Evolutionary conservation across 768 basidiomycete genomes (phyloP), one percentile per base, ranked within the genome.

Genomic region (Leccinum ochraceum): DNA sequence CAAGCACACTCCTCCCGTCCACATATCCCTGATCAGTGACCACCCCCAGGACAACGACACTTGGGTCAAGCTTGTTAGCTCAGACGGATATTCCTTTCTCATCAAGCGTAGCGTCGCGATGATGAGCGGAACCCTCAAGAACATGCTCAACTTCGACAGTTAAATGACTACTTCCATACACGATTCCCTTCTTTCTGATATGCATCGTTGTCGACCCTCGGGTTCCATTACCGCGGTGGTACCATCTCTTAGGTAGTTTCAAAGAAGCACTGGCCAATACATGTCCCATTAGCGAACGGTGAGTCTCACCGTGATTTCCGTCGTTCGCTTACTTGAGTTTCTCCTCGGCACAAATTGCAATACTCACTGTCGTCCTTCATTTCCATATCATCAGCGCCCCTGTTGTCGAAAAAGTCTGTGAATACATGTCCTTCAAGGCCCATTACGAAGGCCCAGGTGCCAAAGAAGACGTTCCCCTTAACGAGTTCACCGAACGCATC

Each of bases 371-470:
- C 32, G 13, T 4, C 10, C 1, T 20, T 54, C 52, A 24, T 56
- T 60, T 60, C 50, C 55, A 32, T 42, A 5, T 32, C 9, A 5
- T 1, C 63, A 86, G 86, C 32, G 86, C 80, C 9, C 82, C 89
- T 26, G 87, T 96, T 37, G 84, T 92, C 2, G 92, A 95, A 75
- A 95, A 93, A 70, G 79, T 96, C 56, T 81, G 93, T 46, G 95
- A 98, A 74, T 97, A 94, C 70, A 90, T 96, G 77, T 78, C 84
- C 34, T 95, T 90, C 80, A 95, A 90, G 75, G 78, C 86, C 1
- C 81, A 93, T 61, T 94, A 92, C 70, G 86, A 88, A 62, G 81
- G 82, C n/a, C 79, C 77, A 2, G 84, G 82, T 1, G 77, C 84
- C 7, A 92, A 87, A 64, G 92, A 94, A 66, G 91, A 94, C 53